Evolutionary conservation across 306 rosid species (phyloP).

Genomic region (Canavalia gladiata): DNA sequence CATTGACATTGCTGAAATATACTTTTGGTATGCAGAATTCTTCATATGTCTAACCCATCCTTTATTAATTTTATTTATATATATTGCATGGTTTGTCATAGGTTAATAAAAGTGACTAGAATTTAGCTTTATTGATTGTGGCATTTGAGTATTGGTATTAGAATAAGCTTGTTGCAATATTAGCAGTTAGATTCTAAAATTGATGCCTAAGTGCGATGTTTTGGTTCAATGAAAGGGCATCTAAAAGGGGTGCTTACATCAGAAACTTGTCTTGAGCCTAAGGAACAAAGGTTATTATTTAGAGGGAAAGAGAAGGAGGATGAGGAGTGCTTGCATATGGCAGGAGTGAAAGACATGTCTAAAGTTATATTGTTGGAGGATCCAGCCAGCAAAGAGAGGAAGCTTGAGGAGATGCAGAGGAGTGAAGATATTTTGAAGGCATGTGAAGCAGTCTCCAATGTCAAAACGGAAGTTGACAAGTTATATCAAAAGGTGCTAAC

Average conservation of each 20-base stretch:
- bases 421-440: slow-evolving; percentile 55
- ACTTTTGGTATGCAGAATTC: slow-evolving; percentile 1
- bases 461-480: slow-evolving; percentile 66
- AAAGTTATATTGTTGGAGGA: slow-evolving; percentile 74
- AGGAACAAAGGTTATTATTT: slow-evolving; percentile 70
- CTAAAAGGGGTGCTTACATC: slow-evolving; percentile 62
- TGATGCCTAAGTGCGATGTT: slow-evolving; percentile 26
- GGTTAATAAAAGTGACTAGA: neutral
- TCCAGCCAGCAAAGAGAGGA: slow-evolving; percentile 79
- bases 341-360: slow-evolving; percentile 72
- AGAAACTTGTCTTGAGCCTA: slow-evolving; percentile 69
- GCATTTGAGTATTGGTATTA: slow-evolving; percentile 37
- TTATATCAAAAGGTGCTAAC: slow-evolving; percentile 67
- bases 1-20: slow-evolving; percentile 19
- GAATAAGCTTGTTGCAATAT: neutral
- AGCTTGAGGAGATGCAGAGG: slow-evolving; percentile 63
- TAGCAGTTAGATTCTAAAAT: slow-evolving; percentile 34
- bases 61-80: neutral
- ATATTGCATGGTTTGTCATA: neutral
- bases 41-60: neutral
- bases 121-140: slow-evolving; percentile 31
- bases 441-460: slow-evolving; percentile 58
- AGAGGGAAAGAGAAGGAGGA: slow-evolving; percentile 81
- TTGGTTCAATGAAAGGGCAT: slow-evolving; percentile 63
- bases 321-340: slow-evolving; percentile 71